phyloP scores from a whole-genome alignment of 208 protist species.

The Trypanosoma theileri region DNA sequence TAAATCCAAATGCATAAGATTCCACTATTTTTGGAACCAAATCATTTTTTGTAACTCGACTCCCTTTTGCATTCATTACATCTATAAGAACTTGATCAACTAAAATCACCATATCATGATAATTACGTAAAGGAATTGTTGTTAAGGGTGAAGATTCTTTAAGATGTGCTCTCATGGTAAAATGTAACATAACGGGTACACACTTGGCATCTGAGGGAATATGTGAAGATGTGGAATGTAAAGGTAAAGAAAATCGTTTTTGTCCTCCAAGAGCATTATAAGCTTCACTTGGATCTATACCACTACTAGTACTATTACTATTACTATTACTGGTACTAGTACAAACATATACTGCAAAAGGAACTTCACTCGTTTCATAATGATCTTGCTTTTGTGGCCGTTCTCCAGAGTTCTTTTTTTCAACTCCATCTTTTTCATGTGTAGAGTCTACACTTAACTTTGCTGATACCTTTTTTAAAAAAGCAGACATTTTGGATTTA shows the following conservation, averaged over 20 bases:
- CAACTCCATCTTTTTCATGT: conserved; percentile 13
- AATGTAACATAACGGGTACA: conserved; percentile 42
- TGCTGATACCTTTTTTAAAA: conserved; percentile 23
- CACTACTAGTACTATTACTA: conserved; percentile 26
- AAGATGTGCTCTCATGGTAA: conserved; percentile 54
- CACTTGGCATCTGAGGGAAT: conserved; percentile 29
- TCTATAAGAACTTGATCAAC: conserved; percentile 58
- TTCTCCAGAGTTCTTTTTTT: conserved; percentile 27
- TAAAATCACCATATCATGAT: conserved; percentile 49
- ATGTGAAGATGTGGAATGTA: conserved; percentile 37
- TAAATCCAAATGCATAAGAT: conserved; percentile 60
- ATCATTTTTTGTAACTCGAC: conserved; percentile 1
- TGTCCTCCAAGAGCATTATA: conserved; percentile 57
- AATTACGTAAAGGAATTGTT: conserved; percentile 34
- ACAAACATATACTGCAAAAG: too few species aligned
- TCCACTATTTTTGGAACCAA: conserved; percentile 24
- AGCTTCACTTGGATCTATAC: conserved; percentile 55
- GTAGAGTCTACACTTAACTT: conserved; percentile 31
- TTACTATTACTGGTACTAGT: not conserved
- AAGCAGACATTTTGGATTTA: conserved; percentile 48
- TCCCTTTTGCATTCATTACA: conserved; percentile 34
- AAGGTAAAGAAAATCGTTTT: conserved; percentile 41
- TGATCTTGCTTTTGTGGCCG: conserved; percentile 5
- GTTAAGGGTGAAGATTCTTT: conserved; percentile 1
- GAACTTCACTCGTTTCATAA: conserved; percentile 10